A percentile compares a stretch with the other conserved stretches of the same genome.
These are phyloP conservation scores for Hericium alpestre DNA, from an alignment of 768 basidiomycete genomes.

Conservation along the genomic window DNA sequence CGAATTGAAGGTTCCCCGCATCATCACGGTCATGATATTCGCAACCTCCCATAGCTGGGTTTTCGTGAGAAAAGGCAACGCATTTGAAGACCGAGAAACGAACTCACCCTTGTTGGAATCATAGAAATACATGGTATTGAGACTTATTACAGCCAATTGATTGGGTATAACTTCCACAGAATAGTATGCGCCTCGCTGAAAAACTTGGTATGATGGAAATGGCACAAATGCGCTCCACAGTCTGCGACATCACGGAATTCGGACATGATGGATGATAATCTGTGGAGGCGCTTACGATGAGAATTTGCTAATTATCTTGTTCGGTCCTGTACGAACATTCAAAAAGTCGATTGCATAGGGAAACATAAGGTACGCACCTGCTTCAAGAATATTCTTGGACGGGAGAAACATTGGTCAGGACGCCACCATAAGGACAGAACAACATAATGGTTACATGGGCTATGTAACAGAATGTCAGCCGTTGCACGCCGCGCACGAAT, in stretches of 20 bases:
- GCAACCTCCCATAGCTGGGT: constrained; percentile 68
- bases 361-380: constrained; percentile 30
- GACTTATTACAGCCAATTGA: constrained; percentile 64
- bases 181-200: constrained; percentile 82
- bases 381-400: constrained; percentile 50
- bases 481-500: not conserved
- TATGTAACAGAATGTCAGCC: constrained; percentile 19
- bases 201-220: constrained; percentile 65
- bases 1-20: constrained; percentile 81
- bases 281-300: constrained; percentile 39
- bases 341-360: not conserved
- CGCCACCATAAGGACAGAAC: constrained; percentile 3
- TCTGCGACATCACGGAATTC: constrained; percentile 21
- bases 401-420: constrained; percentile 3
- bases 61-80: not conserved
- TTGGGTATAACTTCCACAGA: constrained; percentile 71
- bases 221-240: constrained; percentile 82
- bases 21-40: constrained; percentile 50
- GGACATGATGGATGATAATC: not conserved
- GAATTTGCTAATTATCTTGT: constrained; percentile 58
- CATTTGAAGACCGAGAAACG: not conserved
- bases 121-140: constrained; percentile 89
- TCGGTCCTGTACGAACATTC: constrained; percentile 38
- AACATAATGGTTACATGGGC: constrained; percentile 41
- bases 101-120: constrained; percentile 72